These are phyloP conservation scores for Cladosporium oxysporum DNA, from an alignment of 2,329 filamentous ascomycete species.

Conservation along the genomic window DNA sequence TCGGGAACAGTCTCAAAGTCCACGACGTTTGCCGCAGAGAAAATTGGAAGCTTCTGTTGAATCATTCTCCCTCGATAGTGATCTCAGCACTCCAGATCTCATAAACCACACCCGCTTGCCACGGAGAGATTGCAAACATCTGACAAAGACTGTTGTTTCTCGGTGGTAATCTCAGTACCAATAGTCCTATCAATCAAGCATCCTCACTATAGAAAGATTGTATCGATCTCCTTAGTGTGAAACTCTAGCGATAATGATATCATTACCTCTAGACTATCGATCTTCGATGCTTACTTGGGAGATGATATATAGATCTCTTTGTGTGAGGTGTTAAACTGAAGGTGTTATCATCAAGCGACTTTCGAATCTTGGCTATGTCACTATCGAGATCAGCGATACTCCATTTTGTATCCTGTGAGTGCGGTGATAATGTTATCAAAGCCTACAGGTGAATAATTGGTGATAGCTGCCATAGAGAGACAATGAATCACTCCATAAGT, in stretches of 20 bases:
- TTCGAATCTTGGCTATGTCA: background rate
- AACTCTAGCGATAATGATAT: background rate
- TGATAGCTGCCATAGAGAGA: background rate
- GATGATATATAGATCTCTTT: background rate
- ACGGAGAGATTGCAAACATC: background rate
- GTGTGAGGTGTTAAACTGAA: background rate
- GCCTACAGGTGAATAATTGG: background rate
- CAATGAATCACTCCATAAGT: background rate
- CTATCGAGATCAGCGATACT: background rate
- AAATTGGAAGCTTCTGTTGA: background rate
- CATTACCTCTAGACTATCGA: background rate
- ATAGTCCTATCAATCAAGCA: background rate
- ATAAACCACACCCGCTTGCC: background rate
- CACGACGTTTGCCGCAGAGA: background rate
- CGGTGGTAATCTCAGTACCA: background rate
- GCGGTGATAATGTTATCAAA: background rate
- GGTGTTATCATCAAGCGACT: background rate
- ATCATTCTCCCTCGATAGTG: background rate
- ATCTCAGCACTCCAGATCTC: background rate
- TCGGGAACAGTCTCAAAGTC: background rate
- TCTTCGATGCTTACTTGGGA: background rate
- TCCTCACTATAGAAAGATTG: background rate
- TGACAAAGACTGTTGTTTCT: background rate
- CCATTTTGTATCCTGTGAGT: background rate
- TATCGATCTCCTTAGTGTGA: background rate